A percentile compares a stretch with the other conserved stretches of the same genome.
Conservation (phyloP, 192 early-diverging fungal species). For the Linnemannia elongata region DNA sequence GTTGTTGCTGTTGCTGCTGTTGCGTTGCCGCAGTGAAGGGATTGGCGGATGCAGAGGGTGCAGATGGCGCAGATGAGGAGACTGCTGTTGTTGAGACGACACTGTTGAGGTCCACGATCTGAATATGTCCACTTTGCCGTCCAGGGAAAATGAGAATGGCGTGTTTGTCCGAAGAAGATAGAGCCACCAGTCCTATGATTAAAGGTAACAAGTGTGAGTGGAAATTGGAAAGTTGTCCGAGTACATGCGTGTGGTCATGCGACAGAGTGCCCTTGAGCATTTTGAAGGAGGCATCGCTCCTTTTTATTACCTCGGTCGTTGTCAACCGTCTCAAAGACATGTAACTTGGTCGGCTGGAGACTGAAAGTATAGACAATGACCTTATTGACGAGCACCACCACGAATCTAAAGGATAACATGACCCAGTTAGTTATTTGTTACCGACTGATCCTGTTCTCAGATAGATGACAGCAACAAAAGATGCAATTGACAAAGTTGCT, state of each 20-base stretch:
- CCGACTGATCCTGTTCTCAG: background rate
- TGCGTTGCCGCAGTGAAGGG: constrained; percentile 37
- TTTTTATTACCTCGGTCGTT: constrained; percentile 74
- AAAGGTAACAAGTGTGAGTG: background rate
- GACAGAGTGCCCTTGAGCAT: background rate
- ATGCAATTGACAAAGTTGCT: constrained; percentile 2
- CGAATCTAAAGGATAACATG: constrained; percentile 66
- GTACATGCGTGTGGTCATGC: background rate
- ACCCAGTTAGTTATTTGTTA: background rate
- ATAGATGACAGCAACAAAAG: background rate
- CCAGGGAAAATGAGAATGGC: constrained; percentile 90
- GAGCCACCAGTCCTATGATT: constrained; percentile 70
- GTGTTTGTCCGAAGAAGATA: constrained; percentile 73
- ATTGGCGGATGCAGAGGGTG: constrained; percentile 53
- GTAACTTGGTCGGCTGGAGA: constrained; percentile 77
- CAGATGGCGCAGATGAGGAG: constrained; percentile 26
- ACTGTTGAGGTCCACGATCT: constrained; percentile 83
- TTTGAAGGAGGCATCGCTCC: background rate
- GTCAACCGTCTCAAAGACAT: constrained; percentile 86
- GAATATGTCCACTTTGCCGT: constrained; percentile 85
- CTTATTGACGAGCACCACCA: constrained; percentile 82
- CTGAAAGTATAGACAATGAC: constrained; percentile 85
- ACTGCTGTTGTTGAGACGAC: constrained; percentile 58
- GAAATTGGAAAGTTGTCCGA: background rate
- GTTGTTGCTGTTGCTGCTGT: constrained; percentile 39